Evolutionary conservation across 306 rosid genomes (phyloP), one percentile per base, ranked within the genome.

Genomic region (Vigna reflexopilosa): DNA sequence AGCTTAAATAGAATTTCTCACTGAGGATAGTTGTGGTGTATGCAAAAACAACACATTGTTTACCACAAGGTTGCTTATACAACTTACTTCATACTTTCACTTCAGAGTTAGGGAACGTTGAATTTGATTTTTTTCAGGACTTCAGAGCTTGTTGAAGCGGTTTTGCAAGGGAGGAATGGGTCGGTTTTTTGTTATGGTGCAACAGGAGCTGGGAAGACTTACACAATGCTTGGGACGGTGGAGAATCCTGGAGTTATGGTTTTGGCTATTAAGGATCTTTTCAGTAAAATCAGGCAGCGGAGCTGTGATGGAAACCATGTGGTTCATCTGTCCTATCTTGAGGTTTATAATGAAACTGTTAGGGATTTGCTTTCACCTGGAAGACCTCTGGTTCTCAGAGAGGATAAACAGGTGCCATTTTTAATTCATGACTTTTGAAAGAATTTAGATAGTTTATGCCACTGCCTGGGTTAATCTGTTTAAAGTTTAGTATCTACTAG

Each of bases 181-280:
- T 87, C 98, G 16, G 98, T 95, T 4, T 92, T 95, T 85, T 92
- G 98, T 82, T 95, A 95, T 61, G 98, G 98, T 4, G 98, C 98
- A 19, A 95, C 98, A 0, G 98, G 98, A 62, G 98, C 98, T 77
- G 98, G 98, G 44, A 95, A 95, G 78, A 95, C 98, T 2, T 92
- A 92, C 82, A 95, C 98, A 56, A 95, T 95, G 98, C 96, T 95
- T 1, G 98, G 98, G 1, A 95, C 97, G 4, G 56, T 88, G 56
- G 98, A 92, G 87, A 95, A 77, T 86, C 98, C 98, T 13, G 98
- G 98, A 44, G 98, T 95, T 70, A 95, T 95, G 98, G 98, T 95
- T 85, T 83, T 92, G 90, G 98, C 98, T 15, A 95, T 95, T 52
- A 92, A 95, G 87, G 98, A 95, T 71, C 90, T 95, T 16, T 95